A percentile compares a stretch with the other conserved stretches of the same genome.
Conservation (phyloP, 371 early-diverging fungal genomes). For the Capillidium rhysosporum region DNA sequence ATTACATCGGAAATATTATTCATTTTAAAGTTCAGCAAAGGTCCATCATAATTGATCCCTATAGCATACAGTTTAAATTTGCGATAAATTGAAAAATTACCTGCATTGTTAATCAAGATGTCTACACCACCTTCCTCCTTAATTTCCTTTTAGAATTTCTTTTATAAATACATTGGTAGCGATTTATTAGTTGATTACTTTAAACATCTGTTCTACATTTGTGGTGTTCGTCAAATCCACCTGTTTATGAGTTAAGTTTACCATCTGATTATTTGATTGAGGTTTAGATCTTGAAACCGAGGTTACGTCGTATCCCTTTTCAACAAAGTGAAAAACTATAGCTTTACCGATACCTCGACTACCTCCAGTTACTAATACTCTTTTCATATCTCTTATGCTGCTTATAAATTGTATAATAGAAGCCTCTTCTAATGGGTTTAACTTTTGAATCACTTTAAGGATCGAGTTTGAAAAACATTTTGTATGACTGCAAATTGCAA, state of each 20-base stretch:
- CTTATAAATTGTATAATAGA: no score
- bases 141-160: conserved; percentile 9
- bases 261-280: not conserved
- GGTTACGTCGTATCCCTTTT: conserved; percentile 22
- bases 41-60: conserved; percentile 32
- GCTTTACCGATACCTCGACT: conserved; percentile 56
- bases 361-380: conserved; percentile 42
- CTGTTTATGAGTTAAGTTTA: no score
- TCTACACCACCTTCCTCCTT: conserved; percentile 17
- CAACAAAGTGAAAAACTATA: conserved; percentile 34
- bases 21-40: conserved; percentile 24
- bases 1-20: conserved; percentile 28
- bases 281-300: not conserved
- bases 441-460: no score
- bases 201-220: no score
- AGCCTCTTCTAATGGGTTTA: no score
- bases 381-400: no score
- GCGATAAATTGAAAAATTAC: conserved; percentile 11
- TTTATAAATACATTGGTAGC: not conserved
- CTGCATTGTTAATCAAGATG: conserved; percentile 39
- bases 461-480: no score
- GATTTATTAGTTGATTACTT: not conserved
- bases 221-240: no score
- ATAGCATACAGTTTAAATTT: conserved; percentile 13
- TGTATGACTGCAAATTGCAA: no score